Conservation (phyloP, 306 rosid species). For the Quercus glauca region DNA sequence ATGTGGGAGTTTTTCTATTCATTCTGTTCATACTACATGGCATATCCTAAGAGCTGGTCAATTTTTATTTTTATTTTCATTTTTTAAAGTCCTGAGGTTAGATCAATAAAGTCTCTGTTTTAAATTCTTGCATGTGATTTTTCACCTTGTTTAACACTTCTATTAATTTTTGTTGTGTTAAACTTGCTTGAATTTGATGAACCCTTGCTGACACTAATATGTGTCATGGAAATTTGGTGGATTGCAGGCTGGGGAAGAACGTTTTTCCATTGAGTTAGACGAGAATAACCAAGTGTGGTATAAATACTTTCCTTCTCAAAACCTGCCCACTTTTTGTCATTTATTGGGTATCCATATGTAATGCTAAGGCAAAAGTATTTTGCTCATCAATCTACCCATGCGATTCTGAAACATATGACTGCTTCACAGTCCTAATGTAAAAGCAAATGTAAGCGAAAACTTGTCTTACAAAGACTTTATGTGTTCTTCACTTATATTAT, state of each 20-base stretch:
- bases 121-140: not conserved
- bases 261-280: constrained; percentile 81
- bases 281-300: constrained; percentile 92
- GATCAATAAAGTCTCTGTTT: not conserved
- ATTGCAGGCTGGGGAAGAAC: constrained; percentile 90
- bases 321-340: constrained; percentile 78
- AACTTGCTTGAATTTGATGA: not conserved
- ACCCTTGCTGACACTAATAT: not conserved
- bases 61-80: too few relatives aligned
- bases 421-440: constrained; percentile 34
- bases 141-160: not conserved
- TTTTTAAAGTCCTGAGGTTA: too few relatives aligned
- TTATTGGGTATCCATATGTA: constrained; percentile 79
- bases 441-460: not conserved
- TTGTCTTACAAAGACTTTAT: not conserved
- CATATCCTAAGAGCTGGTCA: not conserved
- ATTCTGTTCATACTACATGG: not conserved
- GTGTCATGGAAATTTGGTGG: constrained; percentile 1
- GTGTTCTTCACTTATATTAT: not conserved
- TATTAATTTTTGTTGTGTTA: constrained; percentile 2
- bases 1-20: not conserved
- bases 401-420: constrained; percentile 47
- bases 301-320: constrained; percentile 81
- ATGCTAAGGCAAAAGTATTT: constrained; percentile 74
- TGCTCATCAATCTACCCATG: constrained; percentile 73